Evolutionary conservation across 2,329 filamentous ascomycete species (phyloP).

Genomic region (Chaetomium olivaceum): DNA sequence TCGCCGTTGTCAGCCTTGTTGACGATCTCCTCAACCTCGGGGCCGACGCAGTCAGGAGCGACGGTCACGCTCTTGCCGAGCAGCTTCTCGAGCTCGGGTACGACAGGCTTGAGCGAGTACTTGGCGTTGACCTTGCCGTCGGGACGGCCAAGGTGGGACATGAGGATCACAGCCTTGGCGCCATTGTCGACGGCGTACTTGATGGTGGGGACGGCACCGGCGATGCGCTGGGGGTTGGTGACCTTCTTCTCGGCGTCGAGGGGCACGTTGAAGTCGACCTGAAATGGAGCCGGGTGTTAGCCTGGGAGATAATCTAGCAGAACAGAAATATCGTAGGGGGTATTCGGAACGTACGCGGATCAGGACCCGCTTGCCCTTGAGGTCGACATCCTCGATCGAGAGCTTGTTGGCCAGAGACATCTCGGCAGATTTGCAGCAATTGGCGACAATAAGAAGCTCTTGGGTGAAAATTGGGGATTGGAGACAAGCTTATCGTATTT

Average conservation of each 20-base stretch:
- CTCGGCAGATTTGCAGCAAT: conserved; percentile 40
- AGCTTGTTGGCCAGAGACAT: conserved; percentile 99
- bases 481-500: conserved; percentile 24
- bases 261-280: conserved; percentile 99
- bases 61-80: conserved; percentile 83
- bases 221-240: conserved; percentile 98
- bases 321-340: background rate
- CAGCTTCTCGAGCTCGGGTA: conserved; percentile 87
- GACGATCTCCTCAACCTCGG: conserved; percentile 86
- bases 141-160: conserved; percentile 97
- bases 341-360: conserved; percentile 71
- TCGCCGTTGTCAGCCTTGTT: conserved; percentile 78
- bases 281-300: conserved; percentile 31
- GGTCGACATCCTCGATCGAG: conserved; percentile 90
- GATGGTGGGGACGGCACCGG: conserved; percentile 91
- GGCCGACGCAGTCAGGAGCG: conserved; percentile 85
- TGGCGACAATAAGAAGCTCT: conserved; percentile 11
- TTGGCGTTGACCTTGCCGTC: conserved; percentile 87
- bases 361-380: conserved; percentile 97
- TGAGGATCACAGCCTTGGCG: conserved; percentile 90
- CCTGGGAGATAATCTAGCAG: background rate
- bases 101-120: conserved; percentile 92
- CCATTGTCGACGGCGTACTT: conserved; percentile 89
- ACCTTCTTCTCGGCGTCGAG: conserved; percentile 90
- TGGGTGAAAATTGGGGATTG: background rate